phyloP scores from a whole-genome alignment of 2,329 filamentous ascomycete genomes.

The Didymellaceae sp. region DNA sequence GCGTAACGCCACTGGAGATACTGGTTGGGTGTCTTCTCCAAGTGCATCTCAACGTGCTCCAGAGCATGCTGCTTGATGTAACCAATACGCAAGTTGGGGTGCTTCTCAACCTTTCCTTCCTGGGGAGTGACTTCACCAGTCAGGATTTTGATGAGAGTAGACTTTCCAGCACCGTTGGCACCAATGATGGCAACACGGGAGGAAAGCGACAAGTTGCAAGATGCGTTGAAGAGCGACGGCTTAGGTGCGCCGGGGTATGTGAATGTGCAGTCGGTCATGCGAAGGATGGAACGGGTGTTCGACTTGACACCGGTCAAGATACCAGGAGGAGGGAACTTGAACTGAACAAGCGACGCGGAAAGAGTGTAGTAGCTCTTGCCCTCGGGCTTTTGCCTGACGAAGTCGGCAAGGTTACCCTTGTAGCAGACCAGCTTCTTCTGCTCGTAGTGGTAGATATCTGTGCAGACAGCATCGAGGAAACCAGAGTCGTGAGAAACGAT shows the following conservation, averaged over 20 bases:
- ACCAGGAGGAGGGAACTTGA: conserved; percentile 97
- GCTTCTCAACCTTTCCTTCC: conserved; percentile 90
- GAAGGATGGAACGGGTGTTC: conserved; percentile 88
- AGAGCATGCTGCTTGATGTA: conserved; percentile 99
- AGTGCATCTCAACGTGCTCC: conserved; percentile 99
- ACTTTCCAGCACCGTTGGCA: conserved; percentile 97
- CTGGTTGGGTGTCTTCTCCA: conserved; percentile 99
- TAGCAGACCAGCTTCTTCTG: conserved; percentile 92
- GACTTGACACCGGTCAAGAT: conserved; percentile 96
- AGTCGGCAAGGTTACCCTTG: conserved; percentile 80
- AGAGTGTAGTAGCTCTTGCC: conserved; percentile 98
- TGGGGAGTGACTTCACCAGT: conserved; percentile 90
- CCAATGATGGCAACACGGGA: conserved; percentile 96
- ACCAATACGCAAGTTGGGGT: conserved; percentile 96
- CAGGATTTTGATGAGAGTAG: conserved; percentile 95
- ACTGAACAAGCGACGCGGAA: conserved; percentile 84
- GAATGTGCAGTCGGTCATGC: conserved; percentile 90
- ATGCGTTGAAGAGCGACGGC: conserved; percentile 85
- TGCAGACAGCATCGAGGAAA: conserved; percentile 96
- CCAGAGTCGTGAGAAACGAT: conserved; percentile 99
- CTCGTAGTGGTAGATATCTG: conserved; percentile 99
- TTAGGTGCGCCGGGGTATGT: conserved; percentile 91
- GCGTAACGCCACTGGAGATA: conserved; percentile 99
- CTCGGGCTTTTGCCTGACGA: conserved; percentile 89
- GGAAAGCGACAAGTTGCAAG: conserved; percentile 85